Conservation (phyloP, 2,329 filamentous ascomycete genomes). For the Diaporthe amygdali region DNA sequence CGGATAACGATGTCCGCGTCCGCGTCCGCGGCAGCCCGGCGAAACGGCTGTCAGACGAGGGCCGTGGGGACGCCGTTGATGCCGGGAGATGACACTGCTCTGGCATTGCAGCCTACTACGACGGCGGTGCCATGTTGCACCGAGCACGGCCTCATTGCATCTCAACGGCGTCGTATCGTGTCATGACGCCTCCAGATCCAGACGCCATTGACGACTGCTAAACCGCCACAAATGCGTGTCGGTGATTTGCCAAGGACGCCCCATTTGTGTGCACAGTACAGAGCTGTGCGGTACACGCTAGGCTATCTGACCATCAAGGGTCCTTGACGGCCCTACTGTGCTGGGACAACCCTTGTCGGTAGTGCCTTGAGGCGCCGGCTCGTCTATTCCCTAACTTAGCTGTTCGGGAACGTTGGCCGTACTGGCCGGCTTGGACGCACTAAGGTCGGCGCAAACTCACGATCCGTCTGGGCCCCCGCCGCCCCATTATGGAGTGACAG, state of each 20-base stretch:
- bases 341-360: background rate
- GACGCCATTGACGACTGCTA: background rate
- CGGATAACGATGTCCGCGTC: background rate
- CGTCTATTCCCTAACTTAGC: background rate
- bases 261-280: background rate
- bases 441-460: background rate
- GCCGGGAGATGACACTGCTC: background rate
- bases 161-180: background rate
- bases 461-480: background rate
- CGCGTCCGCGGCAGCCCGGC: background rate
- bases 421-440: background rate
- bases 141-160: background rate
- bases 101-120: background rate
- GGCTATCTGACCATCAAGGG: background rate
- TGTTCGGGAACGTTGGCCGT: slow-evolving; percentile 1
- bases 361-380: background rate
- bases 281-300: background rate
- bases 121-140: background rate
- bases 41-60: background rate
- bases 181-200: background rate
- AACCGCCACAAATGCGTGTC: background rate
- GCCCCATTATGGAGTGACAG: background rate
- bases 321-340: background rate
- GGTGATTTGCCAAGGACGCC: background rate
- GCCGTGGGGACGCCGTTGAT: background rate